Base-by-base conservation (phyloP, 2,329 filamentous ascomycete species). In the Onygena corvina region DNA sequence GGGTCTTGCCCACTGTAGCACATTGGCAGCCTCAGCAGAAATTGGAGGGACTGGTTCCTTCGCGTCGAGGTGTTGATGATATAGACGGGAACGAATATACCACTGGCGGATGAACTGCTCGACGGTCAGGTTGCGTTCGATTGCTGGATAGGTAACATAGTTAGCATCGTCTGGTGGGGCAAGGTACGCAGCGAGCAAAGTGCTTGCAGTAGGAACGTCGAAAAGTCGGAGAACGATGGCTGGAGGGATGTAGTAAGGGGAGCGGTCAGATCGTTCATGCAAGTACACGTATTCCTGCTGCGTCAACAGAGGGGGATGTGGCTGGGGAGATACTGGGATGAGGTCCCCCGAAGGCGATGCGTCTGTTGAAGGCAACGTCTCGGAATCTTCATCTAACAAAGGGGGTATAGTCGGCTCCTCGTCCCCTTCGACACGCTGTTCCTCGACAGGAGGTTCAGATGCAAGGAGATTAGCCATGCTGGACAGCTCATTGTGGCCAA, bases 71-170 rank as follows among this genome's bases (percentile, higher is more conserved):
- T 50, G 55, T 52, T 54, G 35, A 40, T 50, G 42, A 50, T 36
- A 44, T 46, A 54, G 52, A 27, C 54, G 50, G 3, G 61, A 61
- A 21, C 62, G 58, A n/a, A 60, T 52, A 21, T 67, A 56, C 67
- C 67, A 69, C 14, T 65, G 65, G 29, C 61, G 55, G 33, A 70
- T 66, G 49, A 70, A 70, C 52, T 69, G 64, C n/a, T 67, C 65
- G 42, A 70, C 59, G 2, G 62, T 67, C 33, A 68, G 56, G 46
- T 70, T 70, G 11, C 62, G 58, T 54, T 70, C 67, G 47, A 65
- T 63, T 21, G 65, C 67, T 61, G 50, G 31, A 50, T 40, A 34
- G 31, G 33, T 20, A 49, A 25, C 30, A 20, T 51, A 47, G 48
- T 54, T 50, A 54, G 54, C 53, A 54, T 52, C 40, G 20, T 51